A percentile compares a stretch with the other conserved stretches of the same genome.
Conservation (phyloP, 306 rosid genomes). For the Prunus salicina region DNA sequence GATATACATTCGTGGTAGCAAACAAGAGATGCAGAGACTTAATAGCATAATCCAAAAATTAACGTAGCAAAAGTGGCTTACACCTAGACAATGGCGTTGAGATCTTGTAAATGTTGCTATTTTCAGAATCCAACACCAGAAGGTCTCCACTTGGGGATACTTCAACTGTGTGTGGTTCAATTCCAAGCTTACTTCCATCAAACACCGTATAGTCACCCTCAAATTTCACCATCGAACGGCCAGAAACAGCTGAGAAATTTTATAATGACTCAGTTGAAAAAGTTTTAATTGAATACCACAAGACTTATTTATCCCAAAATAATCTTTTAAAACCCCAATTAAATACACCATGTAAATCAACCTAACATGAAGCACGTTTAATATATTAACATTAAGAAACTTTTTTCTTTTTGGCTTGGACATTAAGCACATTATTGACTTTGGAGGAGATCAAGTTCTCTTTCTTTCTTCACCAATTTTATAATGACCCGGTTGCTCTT, state of each 20-base stretch:
- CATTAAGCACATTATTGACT: slow-evolving; percentile 5
- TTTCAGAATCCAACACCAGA: slow-evolving; percentile 86
- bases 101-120: slow-evolving; percentile 80
- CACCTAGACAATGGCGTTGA: slow-evolving; percentile 68
- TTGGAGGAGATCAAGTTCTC: not conserved
- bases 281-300: too few species aligned
- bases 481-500: too few species aligned
- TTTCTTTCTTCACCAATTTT: not conserved
- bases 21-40: slow-evolving; percentile 7
- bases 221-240: slow-evolving; percentile 89
- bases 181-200: slow-evolving; percentile 90
- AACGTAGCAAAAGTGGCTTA: slow-evolving; percentile 38
- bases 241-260: slow-evolving; percentile 51
- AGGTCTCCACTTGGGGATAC: slow-evolving; percentile 71
- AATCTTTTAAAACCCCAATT: too few species aligned
- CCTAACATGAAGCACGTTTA: too few species aligned
- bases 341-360: too few species aligned
- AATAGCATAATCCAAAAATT: slow-evolving; percentile 2
- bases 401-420: not conserved
- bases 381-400: not conserved
- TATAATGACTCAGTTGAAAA: too few species aligned
- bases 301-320: too few species aligned
- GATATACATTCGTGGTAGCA: slow-evolving; percentile 2
- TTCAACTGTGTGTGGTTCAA: slow-evolving; percentile 82
- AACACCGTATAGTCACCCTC: slow-evolving; percentile 83